Base-by-base conservation (phyloP, 768 basidiomycete genomes). In the Termitomyces heimii region DNA sequence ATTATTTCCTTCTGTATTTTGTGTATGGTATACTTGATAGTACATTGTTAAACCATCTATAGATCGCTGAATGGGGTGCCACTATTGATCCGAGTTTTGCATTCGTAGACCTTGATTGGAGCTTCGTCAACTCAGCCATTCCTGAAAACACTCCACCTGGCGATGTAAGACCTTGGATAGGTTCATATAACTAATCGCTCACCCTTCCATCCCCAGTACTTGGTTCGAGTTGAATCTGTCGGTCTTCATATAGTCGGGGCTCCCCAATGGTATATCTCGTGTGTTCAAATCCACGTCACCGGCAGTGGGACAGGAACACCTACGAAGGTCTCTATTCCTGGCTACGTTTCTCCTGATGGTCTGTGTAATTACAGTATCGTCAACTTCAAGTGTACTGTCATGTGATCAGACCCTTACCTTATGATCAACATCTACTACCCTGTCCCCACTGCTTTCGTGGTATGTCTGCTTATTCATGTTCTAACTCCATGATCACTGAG, bases 211-310 rank as follows among this genome's bases (percentile, higher is more conserved):
- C 34, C n/a, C n/a, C 46, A 72, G 66, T 73, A 69, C 52, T 59
- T 47, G 24, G 32, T 39, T 53, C 70, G 74, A 46, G 66, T 71
- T 44, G 74, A 76, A 54, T 65, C 68, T 35, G 69, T 75, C 45
- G 79, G 71, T 32, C 69, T 81, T 12, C 79, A 81, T 61, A 66
- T 73, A 12, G 71, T 66, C 48, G 77, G 72, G 37, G 73, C 75
- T 32, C 77, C 77, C n/a, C 77, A 81, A 62, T 73, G 75, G 63
- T 80, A 75, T 64, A 72, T 79, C 54, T 75, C 77, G 13, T 80
- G 79, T 57, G 78, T 71, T n/a, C 79, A 80, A 55, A 71, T 80
- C 54, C 73, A 68, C 39, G 63, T 81, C 50, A 74, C 73, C 3
- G 70, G 71, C 35, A 71, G 75, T 24, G 78, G 79, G 5, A 67